phyloP scores from a whole-genome alignment of 306 rosid species.

The Fragaria iinumae region DNA sequence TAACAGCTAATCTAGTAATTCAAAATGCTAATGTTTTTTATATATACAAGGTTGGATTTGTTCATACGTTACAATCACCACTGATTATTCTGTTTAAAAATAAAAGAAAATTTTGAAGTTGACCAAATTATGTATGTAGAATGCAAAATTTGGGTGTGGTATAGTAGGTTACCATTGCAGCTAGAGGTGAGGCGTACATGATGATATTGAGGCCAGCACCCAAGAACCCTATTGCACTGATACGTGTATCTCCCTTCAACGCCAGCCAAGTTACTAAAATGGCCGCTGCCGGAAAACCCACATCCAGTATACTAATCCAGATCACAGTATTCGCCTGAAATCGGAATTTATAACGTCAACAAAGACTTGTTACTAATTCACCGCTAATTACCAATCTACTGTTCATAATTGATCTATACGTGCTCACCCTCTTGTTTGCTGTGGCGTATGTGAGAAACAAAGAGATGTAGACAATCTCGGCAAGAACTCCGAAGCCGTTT shows the following conservation, averaged over 20 bases:
- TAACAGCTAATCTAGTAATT: not conserved
- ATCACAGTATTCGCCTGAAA: slow-evolving; percentile 40
- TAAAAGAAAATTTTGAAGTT: not conserved
- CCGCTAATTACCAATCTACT: not conserved
- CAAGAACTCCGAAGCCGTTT: slow-evolving; percentile 60
- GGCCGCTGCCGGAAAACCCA: slow-evolving; percentile 36
- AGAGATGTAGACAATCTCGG: slow-evolving; percentile 42
- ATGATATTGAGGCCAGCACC: slow-evolving; percentile 54
- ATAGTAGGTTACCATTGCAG: slow-evolving; percentile 38
- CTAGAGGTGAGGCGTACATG: slow-evolving; percentile 61
- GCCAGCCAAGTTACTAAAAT: slow-evolving; percentile 31
- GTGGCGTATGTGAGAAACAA: slow-evolving; percentile 59
- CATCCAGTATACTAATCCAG: slow-evolving; percentile 41
- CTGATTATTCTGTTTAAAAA: not conserved
- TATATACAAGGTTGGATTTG: not conserved
- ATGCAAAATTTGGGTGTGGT: not conserved
- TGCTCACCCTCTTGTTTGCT: slow-evolving; percentile 33
- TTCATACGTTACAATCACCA: not conserved
- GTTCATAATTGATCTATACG: not conserved
- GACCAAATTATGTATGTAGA: not conserved
- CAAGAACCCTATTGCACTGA: slow-evolving; percentile 44
- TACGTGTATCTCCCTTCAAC: slow-evolving; percentile 41
- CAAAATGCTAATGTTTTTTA: not conserved
- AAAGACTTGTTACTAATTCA: not conserved
- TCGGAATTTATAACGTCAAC: not conserved